Evolutionary conservation across 139 green algal species (phyloP).

Genomic region (Chlamydomonas incerta): DNA sequence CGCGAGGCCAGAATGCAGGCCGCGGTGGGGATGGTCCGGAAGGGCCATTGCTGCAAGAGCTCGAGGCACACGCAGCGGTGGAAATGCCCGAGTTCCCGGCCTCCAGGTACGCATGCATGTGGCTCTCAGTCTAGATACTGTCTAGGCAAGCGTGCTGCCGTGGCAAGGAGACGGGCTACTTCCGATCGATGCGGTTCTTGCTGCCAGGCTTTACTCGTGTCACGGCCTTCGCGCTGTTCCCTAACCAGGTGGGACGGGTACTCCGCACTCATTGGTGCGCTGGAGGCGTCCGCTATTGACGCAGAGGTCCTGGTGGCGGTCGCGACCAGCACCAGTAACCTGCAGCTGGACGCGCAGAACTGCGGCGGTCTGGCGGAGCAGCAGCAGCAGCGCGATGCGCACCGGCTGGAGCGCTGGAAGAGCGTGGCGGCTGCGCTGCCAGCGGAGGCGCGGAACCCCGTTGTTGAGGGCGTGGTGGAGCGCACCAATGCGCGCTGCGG

Average conservation of each 20-base stretch:
- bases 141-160: too few relatives aligned
- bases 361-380: neutral
- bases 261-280: neutral
- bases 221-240: neutral
- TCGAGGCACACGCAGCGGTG: neutral
- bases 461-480: neutral
- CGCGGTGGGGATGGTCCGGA: too few relatives aligned
- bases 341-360: neutral
- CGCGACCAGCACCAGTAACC: neutral
- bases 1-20: too few relatives aligned
- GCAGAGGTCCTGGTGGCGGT: neutral
- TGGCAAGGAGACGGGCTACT: too few relatives aligned
- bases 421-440: neutral
- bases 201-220: too few relatives aligned
- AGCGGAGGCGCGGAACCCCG: neutral
- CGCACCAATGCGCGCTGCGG: neutral
- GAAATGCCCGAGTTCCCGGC: neutral
- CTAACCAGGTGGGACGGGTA: constrained; percentile 24
- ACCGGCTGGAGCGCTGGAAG: neutral
- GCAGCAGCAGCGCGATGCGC: neutral
- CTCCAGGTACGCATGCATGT: neutral
- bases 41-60: neutral
- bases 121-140: too few relatives aligned
- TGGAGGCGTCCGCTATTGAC: neutral
- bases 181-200: too few relatives aligned